Evolutionary conservation across 768 basidiomycete genomes (phyloP), one percentile per base, ranked within the genome.

Genomic region (Podaxis mareebaensis): DNA sequence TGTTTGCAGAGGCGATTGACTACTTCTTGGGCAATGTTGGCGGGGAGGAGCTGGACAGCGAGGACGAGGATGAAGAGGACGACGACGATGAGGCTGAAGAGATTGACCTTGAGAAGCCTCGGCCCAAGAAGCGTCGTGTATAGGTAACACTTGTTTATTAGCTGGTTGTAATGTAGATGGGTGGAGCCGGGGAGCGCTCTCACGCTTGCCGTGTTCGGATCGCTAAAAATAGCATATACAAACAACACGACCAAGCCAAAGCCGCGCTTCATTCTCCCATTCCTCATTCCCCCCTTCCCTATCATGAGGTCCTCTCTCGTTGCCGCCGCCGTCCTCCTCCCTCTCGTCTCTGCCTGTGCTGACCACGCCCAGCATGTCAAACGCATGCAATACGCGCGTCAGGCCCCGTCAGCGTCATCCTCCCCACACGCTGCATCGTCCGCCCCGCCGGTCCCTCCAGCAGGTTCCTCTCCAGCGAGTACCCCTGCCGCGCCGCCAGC

Each of bases 101-200:
- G 74, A 95, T 95, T 76, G 93, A 95, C 76, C 77, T 95, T 62
- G 93, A 95, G 74, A 90, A 91, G 75, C 93, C 92, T 48, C 82
- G 85, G 65, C 70, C 85, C 59, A 93, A 93, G 78, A 92, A 89
- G 77, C 85, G 83, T 76, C 85, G 84, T 71, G 81, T 85, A 57
- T 88, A 80, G 74, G 71, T 53, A 58, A 55, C 56, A 53, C 53
- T 8, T 42, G 8, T 59, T 2, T 15, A 48, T 28, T 24, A 22
- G 20, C 28, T 59, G 24, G 46, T 15, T 33, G 20, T 20, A 20
- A n/a, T n/a, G 17, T 20, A 46, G 44, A 17, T 15, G 20, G 24
- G 49, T 51, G 49, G 22, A 51, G 48, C n/a, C 10, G 36, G n/a
- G 36, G 58, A 52, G 59, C 59, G 36, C 22, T 60, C 48, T 40